Conservation (phyloP, 495 filamentous ascomycete genomes). For the Hypoxylon trugodes region DNA sequence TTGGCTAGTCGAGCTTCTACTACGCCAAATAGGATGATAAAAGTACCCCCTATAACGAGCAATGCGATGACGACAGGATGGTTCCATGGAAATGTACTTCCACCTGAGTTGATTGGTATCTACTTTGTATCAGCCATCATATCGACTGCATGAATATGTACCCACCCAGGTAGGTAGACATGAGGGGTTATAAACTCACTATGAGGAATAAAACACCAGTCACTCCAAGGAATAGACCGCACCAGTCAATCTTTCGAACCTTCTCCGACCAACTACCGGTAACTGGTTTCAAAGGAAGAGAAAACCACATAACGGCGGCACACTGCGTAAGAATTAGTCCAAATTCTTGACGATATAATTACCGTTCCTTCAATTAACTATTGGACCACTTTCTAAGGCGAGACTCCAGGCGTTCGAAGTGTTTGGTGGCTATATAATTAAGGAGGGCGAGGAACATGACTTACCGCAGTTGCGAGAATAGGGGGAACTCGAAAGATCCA, state of each 20-base stretch:
- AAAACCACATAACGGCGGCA: neutral
- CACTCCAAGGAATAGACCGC: neutral
- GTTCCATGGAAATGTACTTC: constrained; percentile 9
- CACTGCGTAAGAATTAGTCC: neutral
- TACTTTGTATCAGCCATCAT: neutral
- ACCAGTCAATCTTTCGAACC: constrained; percentile 1
- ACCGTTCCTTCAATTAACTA: too few relatives aligned
- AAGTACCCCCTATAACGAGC: neutral
- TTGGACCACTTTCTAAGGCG: too few relatives aligned
- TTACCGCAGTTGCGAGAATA: constrained; percentile 1
- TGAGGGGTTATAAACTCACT: too few relatives aligned
- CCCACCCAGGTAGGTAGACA: too few relatives aligned
- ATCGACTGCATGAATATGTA: too few relatives aligned
- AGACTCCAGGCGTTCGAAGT: too few relatives aligned
- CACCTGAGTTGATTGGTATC: constrained; percentile 10
- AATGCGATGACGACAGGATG: neutral
- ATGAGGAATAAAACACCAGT: constrained; percentile 1
- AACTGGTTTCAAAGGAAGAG: neutral
- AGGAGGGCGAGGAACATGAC: too few relatives aligned
- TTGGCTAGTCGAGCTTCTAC: neutral
- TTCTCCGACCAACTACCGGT: neutral
- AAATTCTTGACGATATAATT: too few relatives aligned
- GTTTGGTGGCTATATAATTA: too few relatives aligned
- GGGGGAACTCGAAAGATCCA: constrained; percentile 6
- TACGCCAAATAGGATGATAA: constrained; percentile 1